Base-by-base conservation (phyloP, 148 eudicot genomes). In the Tetragonia tetragonoides region DNA sequence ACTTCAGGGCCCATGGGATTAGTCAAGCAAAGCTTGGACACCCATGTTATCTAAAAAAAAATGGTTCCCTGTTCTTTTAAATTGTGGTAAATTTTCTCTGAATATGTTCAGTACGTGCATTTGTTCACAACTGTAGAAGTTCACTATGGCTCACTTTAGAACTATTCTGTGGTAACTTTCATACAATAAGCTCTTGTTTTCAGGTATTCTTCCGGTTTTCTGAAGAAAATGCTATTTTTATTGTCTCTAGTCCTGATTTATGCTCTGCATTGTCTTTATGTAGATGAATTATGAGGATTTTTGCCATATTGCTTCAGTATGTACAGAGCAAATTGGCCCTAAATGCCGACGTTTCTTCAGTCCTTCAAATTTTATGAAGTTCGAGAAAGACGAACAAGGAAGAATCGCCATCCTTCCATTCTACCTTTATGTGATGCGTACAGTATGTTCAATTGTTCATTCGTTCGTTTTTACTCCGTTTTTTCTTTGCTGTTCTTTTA, bases 271-370 rank as follows among this genome's bases (percentile, higher is more conserved):
- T 77, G 44, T 77, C 8, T 68, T 84, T 21, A 66, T 75, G 81
- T 77, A 95, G 99, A 95, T 95, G 99, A 95, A 95, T 79, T 95
- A 95, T 86, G 99, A 95, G 87, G 99, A 95, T 87, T 95, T 95
- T 83, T 95, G 99, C 89, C 99, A 95, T 86, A 95, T 95, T 78
- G 99, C 99, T 82, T 90, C 99, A 40, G 99, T 95, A 65, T 95
- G 99, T 82, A 86, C 99, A 20, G 97, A 93, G 85, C 99, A 95
- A 86, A 91, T 95, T 74, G 99, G 99, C 80, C 97, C 96, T 20
- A 95, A 95, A 85, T 95, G 99, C 83, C 86, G 99, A 41, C 97
- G 97, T 4, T 93, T 95, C 84, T 95, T 92, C 80, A 95, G 97
- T 80, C 99, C 99, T 57, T 95, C 99, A 67, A 95, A 95, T 85